Base-by-base conservation (phyloP, 2,329 filamentous ascomycete genomes). In the Coniella vitis region DNA sequence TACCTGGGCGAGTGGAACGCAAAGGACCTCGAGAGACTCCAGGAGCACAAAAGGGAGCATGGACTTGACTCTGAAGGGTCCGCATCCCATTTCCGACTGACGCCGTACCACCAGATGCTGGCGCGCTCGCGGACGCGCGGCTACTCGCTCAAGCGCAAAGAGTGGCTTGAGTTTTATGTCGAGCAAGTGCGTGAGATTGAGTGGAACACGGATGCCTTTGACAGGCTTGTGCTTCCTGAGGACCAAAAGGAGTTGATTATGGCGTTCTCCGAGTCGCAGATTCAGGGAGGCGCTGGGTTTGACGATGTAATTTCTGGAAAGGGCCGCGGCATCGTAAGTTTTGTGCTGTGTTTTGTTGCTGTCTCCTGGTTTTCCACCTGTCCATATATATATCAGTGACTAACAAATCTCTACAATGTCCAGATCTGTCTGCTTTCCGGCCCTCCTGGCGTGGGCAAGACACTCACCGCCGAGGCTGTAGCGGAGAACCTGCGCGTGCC, bases 281-380 rank as follows among this genome's bases (percentile, higher is more conserved):
- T 71, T 37, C 67, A 69, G 31, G 60, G 66, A 13, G 61, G 60
- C 21, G 58, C 55, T 8, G 41, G 25, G 2, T 77, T 76, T 51
- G 73, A 76, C 61, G 74, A 78, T 52, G 64, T 77, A 48, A 75
- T 78, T 57, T 65, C 66, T 9, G 74, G 73, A 42, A 77, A 78
- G 63, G 75, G 65, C 48, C 69, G 68, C 54, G 73, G 72, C 14
- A 69, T 74, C 52, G 38, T 41, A n/a, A 41, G 54, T 37, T 35
- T n/a, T 5, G 16, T 12, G 7, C 35, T 29, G 25, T 29, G 10
- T 29, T 29, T 5, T 29, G 25, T 5, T 29, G 10, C 10, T 29
- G 25, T 29, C 25, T 10, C 25, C 10, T 29, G 25, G 5, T 10
- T 10, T 10, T 38, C 48, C 51, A 10, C 43, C 56, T n/a, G 49